Evolutionary conservation across 768 basidiomycete genomes (phyloP).

Genomic region (Russula lepida): DNA sequence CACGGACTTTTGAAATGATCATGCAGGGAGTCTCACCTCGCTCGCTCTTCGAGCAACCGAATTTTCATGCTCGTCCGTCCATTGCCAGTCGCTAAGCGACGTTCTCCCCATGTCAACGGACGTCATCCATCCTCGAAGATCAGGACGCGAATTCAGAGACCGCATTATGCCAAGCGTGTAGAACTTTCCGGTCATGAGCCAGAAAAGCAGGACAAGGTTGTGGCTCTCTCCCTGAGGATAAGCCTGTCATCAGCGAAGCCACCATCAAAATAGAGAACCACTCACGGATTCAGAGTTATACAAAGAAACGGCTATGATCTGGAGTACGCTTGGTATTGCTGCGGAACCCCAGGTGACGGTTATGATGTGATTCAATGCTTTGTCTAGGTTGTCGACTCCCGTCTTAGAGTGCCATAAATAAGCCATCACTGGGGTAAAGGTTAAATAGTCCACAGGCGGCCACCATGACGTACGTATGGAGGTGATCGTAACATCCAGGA

Average conservation of each 20-base stretch:
- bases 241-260: background rate
- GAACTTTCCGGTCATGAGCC: constrained; percentile 43
- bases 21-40: constrained; percentile 3
- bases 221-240: constrained; percentile 3
- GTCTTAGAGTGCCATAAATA: constrained; percentile 35
- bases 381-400: constrained; percentile 31
- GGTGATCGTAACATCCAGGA: constrained; percentile 35
- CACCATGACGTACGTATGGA: constrained; percentile 28
- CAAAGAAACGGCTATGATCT: constrained; percentile 27
- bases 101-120: constrained; percentile 36
- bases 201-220: constrained; percentile 39
- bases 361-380: constrained; percentile 33
- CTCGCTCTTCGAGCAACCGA: constrained; percentile 5
- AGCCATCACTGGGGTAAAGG: constrained; percentile 29
- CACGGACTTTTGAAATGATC: background rate
- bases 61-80: constrained; percentile 23
- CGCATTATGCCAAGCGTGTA: constrained; percentile 28
- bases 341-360: constrained; percentile 35
- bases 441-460: background rate
- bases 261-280: background rate
- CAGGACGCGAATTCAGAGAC: constrained; percentile 27
- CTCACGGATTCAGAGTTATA: constrained; percentile 31
- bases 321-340: constrained; percentile 29
- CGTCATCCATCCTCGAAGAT: constrained; percentile 29
- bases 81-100: constrained; percentile 34